Conservation (phyloP, 495 filamentous ascomycete genomes). For the Aspergillus saccharolyticus region DNA sequence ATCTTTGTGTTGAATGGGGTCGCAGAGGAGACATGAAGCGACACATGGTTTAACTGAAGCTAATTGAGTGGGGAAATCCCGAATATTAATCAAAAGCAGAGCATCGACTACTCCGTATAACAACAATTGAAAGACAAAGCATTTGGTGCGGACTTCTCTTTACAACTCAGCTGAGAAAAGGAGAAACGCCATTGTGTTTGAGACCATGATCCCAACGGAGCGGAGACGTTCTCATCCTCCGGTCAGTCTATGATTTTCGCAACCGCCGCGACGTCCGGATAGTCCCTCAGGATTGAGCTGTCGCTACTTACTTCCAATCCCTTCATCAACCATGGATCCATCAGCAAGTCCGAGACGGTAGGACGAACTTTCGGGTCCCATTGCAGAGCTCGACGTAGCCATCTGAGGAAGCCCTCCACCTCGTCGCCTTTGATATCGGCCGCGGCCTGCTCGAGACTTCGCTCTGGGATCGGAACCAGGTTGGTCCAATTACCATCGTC, state of each 20-base stretch:
- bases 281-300: neutral
- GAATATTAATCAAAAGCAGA: too few relatives aligned
- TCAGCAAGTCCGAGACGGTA: slow-evolving; percentile 33
- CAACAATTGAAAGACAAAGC: too few relatives aligned
- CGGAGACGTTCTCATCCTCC: neutral
- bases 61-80: too few relatives aligned
- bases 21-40: too few relatives aligned
- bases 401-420: slow-evolving; percentile 32
- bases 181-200: neutral
- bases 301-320: neutral
- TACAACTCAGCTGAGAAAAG: neutral
- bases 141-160: neutral
- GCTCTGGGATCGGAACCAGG: slow-evolving; percentile 16
- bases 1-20: too few relatives aligned
- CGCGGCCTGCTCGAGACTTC: slow-evolving; percentile 12
- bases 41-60: too few relatives aligned
- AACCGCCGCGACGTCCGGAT: neutral
- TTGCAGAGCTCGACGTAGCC: slow-evolving; percentile 36
- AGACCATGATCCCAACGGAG: neutral
- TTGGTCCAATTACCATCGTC: slow-evolving; percentile 19
- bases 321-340: slow-evolving; percentile 37
- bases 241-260: neutral
- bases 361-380: slow-evolving; percentile 38
- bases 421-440: slow-evolving; percentile 21
- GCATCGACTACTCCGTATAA: too few relatives aligned